phyloP scores from a whole-genome alignment of 345 rosid species.

The Microcos paniculata region DNA sequence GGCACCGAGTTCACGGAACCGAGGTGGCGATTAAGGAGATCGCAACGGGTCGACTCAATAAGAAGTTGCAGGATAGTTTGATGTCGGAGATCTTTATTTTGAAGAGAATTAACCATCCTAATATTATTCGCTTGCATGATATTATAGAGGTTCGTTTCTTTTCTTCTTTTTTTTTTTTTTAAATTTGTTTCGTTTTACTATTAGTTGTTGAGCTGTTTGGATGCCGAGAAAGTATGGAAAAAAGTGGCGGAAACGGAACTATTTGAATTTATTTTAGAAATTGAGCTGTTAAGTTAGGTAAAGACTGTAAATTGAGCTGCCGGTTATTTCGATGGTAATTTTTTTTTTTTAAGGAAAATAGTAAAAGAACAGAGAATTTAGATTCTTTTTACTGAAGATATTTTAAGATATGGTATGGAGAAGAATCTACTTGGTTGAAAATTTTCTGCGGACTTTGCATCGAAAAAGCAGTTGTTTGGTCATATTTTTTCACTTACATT shows the following conservation, averaged over 20 bases:
- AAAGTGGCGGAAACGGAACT: neutral
- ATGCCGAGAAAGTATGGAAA: neutral
- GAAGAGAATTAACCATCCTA: conserved; percentile 73
- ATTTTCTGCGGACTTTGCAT: neutral
- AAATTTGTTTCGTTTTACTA: neutral
- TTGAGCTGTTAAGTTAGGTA: conserved; percentile 3
- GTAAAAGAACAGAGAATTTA: neutral
- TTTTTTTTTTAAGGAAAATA: neutral
- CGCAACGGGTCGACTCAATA: conserved; percentile 53
- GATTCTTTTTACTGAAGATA: neutral
- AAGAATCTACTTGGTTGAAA: neutral
- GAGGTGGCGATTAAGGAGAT: conserved; percentile 98
- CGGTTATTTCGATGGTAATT: neutral
- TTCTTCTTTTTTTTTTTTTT: too few species aligned
- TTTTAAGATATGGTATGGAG: neutral
- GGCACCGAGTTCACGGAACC: conserved; percentile 85
- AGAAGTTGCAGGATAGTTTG: conserved; percentile 89
- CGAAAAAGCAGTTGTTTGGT: neutral
- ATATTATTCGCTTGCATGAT: conserved; percentile 82
- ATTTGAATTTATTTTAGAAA: conserved; percentile 12
- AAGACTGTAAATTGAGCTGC: neutral
- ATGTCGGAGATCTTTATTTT: conserved; percentile 85
- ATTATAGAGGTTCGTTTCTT: conserved; percentile 72
- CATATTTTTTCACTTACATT: neutral
- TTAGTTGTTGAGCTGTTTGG: neutral